A percentile compares a stretch with the other conserved stretches of the same genome.
Evolutionary conservation across 2,329 filamentous ascomycete genomes (phyloP).

Genomic region (Podosphaera fusca): DNA sequence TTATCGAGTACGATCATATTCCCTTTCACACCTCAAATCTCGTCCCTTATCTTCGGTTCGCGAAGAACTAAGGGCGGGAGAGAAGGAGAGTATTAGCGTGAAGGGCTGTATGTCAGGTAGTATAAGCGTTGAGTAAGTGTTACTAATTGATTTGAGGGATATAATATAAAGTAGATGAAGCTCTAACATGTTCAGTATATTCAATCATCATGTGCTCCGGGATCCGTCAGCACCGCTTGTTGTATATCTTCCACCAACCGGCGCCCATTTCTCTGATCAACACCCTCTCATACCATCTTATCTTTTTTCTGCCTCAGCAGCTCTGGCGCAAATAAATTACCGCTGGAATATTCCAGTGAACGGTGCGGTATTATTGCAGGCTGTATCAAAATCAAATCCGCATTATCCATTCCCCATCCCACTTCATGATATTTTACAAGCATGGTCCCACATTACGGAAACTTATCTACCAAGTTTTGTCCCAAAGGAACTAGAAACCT

Average conservation of each 20-base stretch:
- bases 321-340: slow-evolving; percentile 34
- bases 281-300: slow-evolving; percentile 19
- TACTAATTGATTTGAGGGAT: not conserved
- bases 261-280: slow-evolving; percentile 22
- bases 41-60: too few species aligned
- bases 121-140: not conserved
- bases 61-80: too few species aligned
- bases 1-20: too few species aligned
- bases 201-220: slow-evolving; percentile 10
- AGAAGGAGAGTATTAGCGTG: not conserved
- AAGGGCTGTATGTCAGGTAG: not conserved
- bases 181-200: slow-evolving; percentile 7
- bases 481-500: not conserved
- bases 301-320: slow-evolving; percentile 22
- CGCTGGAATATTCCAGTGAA: slow-evolving; percentile 23
- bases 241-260: slow-evolving; percentile 26
- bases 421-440: slow-evolving; percentile 30
- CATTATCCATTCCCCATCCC: slow-evolving; percentile 27
- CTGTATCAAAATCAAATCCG: slow-evolving; percentile 4
- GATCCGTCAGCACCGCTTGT: slow-evolving; percentile 22
- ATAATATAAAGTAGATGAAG: not conserved
- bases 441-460: slow-evolving; percentile 19
- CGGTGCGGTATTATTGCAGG: not conserved
- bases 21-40: too few species aligned
- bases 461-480: slow-evolving; percentile 5